Conservation (phyloP, 768 basidiomycete genomes). For the Suillus subaureus region DNA sequence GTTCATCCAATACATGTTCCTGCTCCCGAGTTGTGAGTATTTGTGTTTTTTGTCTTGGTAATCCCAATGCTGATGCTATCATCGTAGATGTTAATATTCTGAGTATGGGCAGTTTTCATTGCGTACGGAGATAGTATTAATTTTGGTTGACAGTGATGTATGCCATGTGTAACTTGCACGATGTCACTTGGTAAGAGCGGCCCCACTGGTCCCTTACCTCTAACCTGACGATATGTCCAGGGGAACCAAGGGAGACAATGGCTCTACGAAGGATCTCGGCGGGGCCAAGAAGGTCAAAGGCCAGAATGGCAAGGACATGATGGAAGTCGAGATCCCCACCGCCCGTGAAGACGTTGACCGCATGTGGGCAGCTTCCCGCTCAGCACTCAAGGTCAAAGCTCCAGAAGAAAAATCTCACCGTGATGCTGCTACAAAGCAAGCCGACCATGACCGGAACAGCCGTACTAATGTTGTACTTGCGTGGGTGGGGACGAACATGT, state of each 20-base stretch:
- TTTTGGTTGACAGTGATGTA: slow-evolving; percentile 67
- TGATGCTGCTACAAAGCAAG: slow-evolving; percentile 85
- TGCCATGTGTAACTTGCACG: slow-evolving; percentile 91
- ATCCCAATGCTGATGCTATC: slow-evolving; percentile 13
- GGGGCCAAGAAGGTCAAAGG: slow-evolving; percentile 88
- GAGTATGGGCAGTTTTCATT: slow-evolving; percentile 42
- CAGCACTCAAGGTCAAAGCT: slow-evolving; percentile 65
- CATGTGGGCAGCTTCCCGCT: slow-evolving; percentile 78
- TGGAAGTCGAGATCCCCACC: slow-evolving; percentile 85
- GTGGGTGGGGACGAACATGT: slow-evolving; percentile 88
- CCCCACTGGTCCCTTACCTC: background rate
- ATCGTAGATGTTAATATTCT: slow-evolving; percentile 74
- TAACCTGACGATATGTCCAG: slow-evolving; percentile 26
- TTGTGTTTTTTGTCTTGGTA: background rate
- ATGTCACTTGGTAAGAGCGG: slow-evolving; percentile 68
- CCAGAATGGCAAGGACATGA: slow-evolving; percentile 81
- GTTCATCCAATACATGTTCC: slow-evolving; percentile 90
- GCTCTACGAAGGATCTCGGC: slow-evolving; percentile 84
- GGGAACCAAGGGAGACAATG: slow-evolving; percentile 95
- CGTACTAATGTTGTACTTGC: slow-evolving; percentile 83
- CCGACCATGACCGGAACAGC: slow-evolving; percentile 83
- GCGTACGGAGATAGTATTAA: background rate
- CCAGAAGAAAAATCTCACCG: slow-evolving; percentile 81
- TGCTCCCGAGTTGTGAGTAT: slow-evolving; percentile 71
- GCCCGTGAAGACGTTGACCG: slow-evolving; percentile 86